A percentile compares a stretch with the other conserved stretches of the same genome.
Conservation (phyloP, 192 early-diverging fungal genomes). For the Entophlyctis luteolus region DNA sequence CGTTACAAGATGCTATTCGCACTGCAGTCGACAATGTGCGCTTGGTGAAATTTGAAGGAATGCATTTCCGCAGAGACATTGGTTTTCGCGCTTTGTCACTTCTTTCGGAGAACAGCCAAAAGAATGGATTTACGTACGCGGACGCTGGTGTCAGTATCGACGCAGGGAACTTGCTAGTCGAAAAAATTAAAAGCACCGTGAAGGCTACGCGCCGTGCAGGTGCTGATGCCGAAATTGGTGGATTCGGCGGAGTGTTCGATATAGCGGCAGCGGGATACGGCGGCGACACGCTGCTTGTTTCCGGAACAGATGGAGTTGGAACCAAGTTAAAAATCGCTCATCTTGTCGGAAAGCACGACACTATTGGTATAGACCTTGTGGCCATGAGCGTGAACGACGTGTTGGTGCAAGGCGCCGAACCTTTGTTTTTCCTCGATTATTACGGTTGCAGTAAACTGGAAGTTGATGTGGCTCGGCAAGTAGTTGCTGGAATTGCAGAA, state of each 20-base stretch:
- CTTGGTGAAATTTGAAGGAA: slow-evolving; percentile 72
- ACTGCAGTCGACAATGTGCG: slow-evolving; percentile 68
- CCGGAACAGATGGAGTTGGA: slow-evolving; percentile 97
- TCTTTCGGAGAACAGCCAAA: slow-evolving; percentile 41
- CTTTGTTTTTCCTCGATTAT: slow-evolving; percentile 98
- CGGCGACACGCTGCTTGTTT: slow-evolving; percentile 86
- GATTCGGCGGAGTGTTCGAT: slow-evolving; percentile 98
- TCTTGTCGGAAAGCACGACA: slow-evolving; percentile 76
- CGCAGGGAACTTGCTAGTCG: slow-evolving; percentile 90
- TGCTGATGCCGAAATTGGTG: slow-evolving; percentile 94
- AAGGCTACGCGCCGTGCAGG: slow-evolving; percentile 88
- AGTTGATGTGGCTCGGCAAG: slow-evolving; percentile 82
- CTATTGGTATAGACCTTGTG: slow-evolving; percentile 94
- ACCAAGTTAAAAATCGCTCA: slow-evolving; percentile 98
- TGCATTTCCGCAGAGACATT: slow-evolving; percentile 88
- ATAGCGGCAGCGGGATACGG: slow-evolving; percentile 85
- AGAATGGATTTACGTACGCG: slow-evolving; percentile 78
- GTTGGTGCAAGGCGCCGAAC: slow-evolving; percentile 97
- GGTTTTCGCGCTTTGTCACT: slow-evolving; percentile 58
- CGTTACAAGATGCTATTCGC: slow-evolving; percentile 74
- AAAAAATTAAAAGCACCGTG: slow-evolving; percentile 92
- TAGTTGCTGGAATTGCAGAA: slow-evolving; percentile 89
- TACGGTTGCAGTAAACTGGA: slow-evolving; percentile 93
- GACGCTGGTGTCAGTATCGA: slow-evolving; percentile 96
- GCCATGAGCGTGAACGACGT: slow-evolving; percentile 99